Base-by-base conservation (phyloP, 2,329 filamentous ascomycete species). In the Stenocarpella maydis region DNA sequence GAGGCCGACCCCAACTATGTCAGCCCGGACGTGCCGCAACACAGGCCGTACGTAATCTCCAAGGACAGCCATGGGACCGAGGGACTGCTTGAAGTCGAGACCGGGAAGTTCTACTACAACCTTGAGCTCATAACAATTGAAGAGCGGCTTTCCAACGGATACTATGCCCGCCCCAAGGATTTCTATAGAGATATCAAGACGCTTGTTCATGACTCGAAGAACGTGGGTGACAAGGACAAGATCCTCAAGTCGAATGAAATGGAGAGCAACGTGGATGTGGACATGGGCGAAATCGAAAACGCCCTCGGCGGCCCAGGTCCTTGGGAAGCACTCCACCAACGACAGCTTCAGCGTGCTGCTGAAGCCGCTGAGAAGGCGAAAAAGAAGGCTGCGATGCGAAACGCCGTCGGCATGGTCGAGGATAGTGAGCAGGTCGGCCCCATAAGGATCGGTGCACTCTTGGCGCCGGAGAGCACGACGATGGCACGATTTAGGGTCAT, bases 71-170 rank as follows among this genome's bases (percentile, higher is more conserved):
- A 96, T 72, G 95, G 92, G 10, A 89, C 92, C 14, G 85, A 89
- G 49, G 94, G 95, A 19, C 83, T 99, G 53, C 85, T 89, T 47
- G 92, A 98, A 73, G 90, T 88, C 6, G 86, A 87, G 2, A 93
- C 90, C 1, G 90, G 90, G 69, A 97, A 96, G 78, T 96, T 95
- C 79, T 98, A 91, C 79, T 98, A 98, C 83, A 99, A 99, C 74
- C 84, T 99, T 54, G 95, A 98, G 77, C 92, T 95, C 14, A 91
- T 91, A 4, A 95, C 92, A 1, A 98, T 99, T 65, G 96, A 99
- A 82, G 94, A 97, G 78, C 91, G 96, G n/a, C 84, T 99, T 41
- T 97, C 94, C 5, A 98, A 99, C 78, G 96, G 96, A 6, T 99
- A 94, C 80, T 99, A 99, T 80, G 93, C 94, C 74, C 90, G 95